Base-by-base conservation (phyloP, 1,284 basidiomycete species). In the Naganishia cerealis region DNA sequence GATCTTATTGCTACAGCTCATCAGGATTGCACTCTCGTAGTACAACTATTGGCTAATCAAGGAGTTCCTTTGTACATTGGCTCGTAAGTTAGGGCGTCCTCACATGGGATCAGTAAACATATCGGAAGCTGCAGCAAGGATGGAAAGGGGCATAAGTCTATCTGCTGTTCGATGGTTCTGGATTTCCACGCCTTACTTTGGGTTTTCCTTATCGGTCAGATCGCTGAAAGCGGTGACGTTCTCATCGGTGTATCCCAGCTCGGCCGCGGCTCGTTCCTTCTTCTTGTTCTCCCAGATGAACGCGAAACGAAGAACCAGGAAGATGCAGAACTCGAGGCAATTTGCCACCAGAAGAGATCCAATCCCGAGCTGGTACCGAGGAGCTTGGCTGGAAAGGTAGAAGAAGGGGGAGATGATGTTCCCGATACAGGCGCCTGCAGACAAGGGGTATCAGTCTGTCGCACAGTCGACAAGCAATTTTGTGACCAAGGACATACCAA, bases 401-500 rank as follows among this genome's bases (percentile, higher is more conserved):
- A 79, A 71, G 72, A 81, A 80, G 3, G 79, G 79, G 0, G 80
- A 80, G 48, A 77, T 77, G 54, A 83, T 82, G 73, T 83, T 83
- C 5, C 81, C 80, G 57, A 76, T 67, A 42, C 77, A 80, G 0
- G 75, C 79, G n/a, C 79, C 67, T 70, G 46, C 0, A 16, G 9
- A 59, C 7, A 15, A 21, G 26, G 16, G 12, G 39, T 21, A 24
- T 33, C 26, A 18, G 39, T 58, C 40, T 42, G 29, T 36, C 26
- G 21, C 39, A 15, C 15, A 18, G 16, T 57, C 55, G 21, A 24
- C n/a, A 13, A 10, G 18, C 15, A 15, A 36, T 5, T 7, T n/a
- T 46, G 43, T 18, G 43, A 33, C 29, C 26, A 56, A 66, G 15
- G 65, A 61, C 42, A 16, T 29, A 52, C 61, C 68, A 26, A 62